These are phyloP conservation scores for Aspergillus taichungensis DNA, from an alignment of 495 filamentous ascomycete species.

Conservation along the genomic window DNA sequence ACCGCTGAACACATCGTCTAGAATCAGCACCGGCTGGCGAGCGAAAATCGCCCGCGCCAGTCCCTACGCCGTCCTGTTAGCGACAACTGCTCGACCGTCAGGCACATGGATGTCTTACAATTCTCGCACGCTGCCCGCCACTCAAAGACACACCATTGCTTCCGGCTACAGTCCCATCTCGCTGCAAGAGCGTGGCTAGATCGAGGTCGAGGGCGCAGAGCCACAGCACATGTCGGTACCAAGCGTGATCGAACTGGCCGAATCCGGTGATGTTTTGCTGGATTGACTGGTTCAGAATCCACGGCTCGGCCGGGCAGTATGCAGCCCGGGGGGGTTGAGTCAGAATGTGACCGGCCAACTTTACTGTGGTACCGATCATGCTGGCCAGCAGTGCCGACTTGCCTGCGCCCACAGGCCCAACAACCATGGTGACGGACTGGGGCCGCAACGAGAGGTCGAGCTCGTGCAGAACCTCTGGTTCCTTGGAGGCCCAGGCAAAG, in stretches of 20 bases:
- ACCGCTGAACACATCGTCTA: conserved; percentile 33
- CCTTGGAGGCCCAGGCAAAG: not conserved
- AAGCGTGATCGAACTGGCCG: conserved; percentile 14
- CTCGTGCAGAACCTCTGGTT: not conserved
- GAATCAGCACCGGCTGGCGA: conserved; percentile 14
- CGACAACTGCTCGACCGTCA: too few species aligned
- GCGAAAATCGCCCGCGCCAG: conserved; percentile 8
- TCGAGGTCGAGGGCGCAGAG: conserved; percentile 23
- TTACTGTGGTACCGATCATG: conserved; percentile 8
- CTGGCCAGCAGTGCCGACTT: conserved; percentile 19
- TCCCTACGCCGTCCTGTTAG: not conserved
- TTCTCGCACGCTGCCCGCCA: conserved; percentile 3
- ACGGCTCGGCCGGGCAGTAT: conserved; percentile 30
- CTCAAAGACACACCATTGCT: conserved; percentile 75
- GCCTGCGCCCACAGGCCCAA: conserved; percentile 22
- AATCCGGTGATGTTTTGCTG: conserved; percentile 22
- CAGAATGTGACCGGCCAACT: not conserved
- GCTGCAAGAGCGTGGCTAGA: conserved; percentile 31
- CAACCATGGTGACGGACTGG: conserved; percentile 7
- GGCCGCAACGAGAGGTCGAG: not conserved
- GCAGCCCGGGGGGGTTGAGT: conserved; percentile 10
- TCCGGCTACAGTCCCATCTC: conserved; percentile 69
- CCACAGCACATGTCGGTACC: conserved; percentile 23
- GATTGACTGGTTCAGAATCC: conserved; percentile 30
- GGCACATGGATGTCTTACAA: not conserved